Evolutionary conservation across 495 filamentous ascomycete genomes (phyloP).

Genomic region (Penicillium robsamsonii): DNA sequence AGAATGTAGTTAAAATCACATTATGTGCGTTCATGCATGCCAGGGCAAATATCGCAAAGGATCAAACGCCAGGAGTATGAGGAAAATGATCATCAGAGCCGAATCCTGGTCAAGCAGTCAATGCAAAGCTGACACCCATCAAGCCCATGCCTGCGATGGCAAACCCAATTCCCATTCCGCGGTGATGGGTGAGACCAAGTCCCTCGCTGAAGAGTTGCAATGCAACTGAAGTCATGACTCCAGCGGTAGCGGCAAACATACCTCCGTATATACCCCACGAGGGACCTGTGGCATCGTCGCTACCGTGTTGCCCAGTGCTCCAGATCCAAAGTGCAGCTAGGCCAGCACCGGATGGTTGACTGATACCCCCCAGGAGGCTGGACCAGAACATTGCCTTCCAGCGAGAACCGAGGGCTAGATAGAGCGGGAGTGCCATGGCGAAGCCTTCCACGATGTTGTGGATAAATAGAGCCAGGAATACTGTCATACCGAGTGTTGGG

Average conservation of each 20-base stretch:
- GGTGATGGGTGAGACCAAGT: conserved; percentile 74
- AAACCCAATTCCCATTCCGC: conserved; percentile 75
- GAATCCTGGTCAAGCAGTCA: conserved; percentile 55
- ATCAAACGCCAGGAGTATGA: background rate
- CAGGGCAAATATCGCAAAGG: conserved; percentile 4
- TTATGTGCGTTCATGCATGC: conserved; percentile 8
- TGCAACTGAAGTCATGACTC: conserved; percentile 92
- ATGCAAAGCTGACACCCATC: conserved; percentile 80
- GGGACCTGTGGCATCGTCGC: conserved; percentile 47
- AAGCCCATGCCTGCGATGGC: conserved; percentile 89
- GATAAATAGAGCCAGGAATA: conserved; percentile 94
- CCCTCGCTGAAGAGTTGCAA: conserved; percentile 87
- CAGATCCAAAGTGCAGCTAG: conserved; percentile 83
- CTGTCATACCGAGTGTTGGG: conserved; percentile 77
- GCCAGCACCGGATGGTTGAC: conserved; percentile 81
- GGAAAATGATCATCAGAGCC: background rate
- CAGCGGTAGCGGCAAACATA: conserved; percentile 86
- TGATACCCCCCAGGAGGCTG: conserved; percentile 76
- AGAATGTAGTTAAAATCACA: background rate
- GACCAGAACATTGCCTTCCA: conserved; percentile 81
- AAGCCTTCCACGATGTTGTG: conserved; percentile 99
- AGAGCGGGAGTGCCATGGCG: conserved; percentile 86
- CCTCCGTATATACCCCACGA: conserved; percentile 77
- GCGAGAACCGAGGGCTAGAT: conserved; percentile 76
- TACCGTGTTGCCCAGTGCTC: conserved; percentile 46